Base-by-base conservation (phyloP, 192 early-diverging fungal genomes). In the Coemansia sp. region DNA sequence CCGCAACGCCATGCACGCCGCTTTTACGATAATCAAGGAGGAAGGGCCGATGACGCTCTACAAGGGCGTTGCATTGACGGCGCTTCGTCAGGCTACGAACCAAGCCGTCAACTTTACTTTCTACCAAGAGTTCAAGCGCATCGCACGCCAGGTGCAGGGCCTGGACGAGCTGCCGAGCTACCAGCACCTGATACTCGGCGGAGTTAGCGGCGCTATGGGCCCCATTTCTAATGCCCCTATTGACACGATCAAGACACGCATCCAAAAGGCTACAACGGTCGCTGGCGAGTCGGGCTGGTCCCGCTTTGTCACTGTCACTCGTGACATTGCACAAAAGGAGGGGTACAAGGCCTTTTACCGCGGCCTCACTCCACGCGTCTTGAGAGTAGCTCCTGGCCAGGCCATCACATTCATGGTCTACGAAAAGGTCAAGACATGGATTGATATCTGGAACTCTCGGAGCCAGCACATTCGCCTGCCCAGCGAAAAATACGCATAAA, bases 71-170 rank as follows among this genome's bases (percentile, higher is more conserved):
- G 87, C 88, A 11, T 83, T 99, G 59, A 99, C 96, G 2, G 94
- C 94, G 21, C 82, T 95, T 20, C 90, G 96, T 59, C 94, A 99
- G 85, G 88, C 91, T 79, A 96, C 93, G 61, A 99, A 99, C 87
- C 96, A 99, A 76, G 96, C 95, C 51, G 96, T 92, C 73, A 99
- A 99, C 87, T 99, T 99, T 77, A 97, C 96, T 1, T 92, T 92
- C 21, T 99, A 97, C 84, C 93, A 95, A 55, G 92, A 92, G 74
- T 85, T 99, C 72, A 97, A 96, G 82, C 88, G 86, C 18, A 77
- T 85, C 26, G 88, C 92, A 6, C 83, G 87, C 67, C 84, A 85
- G 10, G 18, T 85, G 14, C 96, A 99, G 60, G 76, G 73, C 21
- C 16, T 77, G n/a, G 75, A 87, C 16, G 80, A 88, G 62, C 85